Base-by-base conservation (phyloP, 371 early-diverging fungal species). In the Conidiobolus incongruus region DNA sequence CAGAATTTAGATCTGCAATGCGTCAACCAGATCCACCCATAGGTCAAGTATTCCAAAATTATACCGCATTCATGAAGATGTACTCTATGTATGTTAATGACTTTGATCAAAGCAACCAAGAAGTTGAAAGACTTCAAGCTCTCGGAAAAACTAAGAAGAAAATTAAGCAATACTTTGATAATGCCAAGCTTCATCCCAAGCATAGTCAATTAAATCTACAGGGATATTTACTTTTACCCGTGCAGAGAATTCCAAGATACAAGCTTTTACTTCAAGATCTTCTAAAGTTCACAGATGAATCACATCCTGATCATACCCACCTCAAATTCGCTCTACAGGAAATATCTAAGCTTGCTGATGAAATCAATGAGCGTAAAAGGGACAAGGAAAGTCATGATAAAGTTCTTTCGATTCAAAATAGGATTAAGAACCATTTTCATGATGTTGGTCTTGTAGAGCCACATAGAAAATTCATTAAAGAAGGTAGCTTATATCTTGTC, bases 221-320 rank as follows among this genome's bases (percentile, higher is more conserved):
- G 38, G 70, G 79, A 2, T 81, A 72, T 52, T 54, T 86, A 44
- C 65, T 84, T 16, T 55, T 81, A 32, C 87, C 87, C 0, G 69
- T 86, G 2, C 87, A 86, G 52, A 68, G 87, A 2, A 64, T 86
- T 36, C 81, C 80, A 1, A 72, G 84, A 33, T 84, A 82, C 55
- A 65, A 63, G 48, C 45, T 86, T 48, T 61, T 86, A 19, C 61
- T 82, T 16, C 63, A 70, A 26, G 70, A 75, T 33, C 50, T 86
- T 16, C 55, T 76, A 1, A 57, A 60, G 41, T 54, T 63, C 54
- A 80, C 82, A 0, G 65, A 66, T 12, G 38, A 40, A 2, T 55
- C 49, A 20, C 79, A 81, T 47, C 62, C 68, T 3, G 84, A 83
- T 51, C 62, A 68, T 33, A 55, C 53, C 22, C 50, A 55, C 13